Percentiles rank a stretch among this genome's conserved stretches.
These are phyloP conservation scores for Aspergillus bertholletiae DNA, from an alignment of 495 filamentous ascomycete species.

Conservation along the genomic window DNA sequence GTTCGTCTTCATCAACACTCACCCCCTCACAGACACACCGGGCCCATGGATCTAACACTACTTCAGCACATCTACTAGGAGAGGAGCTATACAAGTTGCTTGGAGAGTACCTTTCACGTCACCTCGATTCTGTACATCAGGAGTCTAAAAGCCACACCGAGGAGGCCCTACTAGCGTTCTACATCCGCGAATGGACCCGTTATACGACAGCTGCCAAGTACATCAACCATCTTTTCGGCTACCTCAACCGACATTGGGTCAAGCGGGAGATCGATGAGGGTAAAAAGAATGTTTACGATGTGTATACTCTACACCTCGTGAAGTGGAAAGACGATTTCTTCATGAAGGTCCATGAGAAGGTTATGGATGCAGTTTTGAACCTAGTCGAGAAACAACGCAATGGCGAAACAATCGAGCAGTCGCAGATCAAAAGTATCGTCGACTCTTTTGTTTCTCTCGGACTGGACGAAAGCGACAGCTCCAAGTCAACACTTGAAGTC, in stretches of 20 bases:
- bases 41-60: conserved; percentile 11
- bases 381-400: conserved; percentile 97
- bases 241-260: conserved; percentile 98
- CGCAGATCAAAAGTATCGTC: conserved; percentile 94
- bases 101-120: conserved; percentile 73
- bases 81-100: conserved; percentile 95
- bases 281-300: conserved; percentile 97
- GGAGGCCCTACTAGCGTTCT: conserved; percentile 89
- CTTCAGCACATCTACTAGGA: conserved; percentile 81
- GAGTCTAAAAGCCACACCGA: conserved; percentile 76
- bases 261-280: conserved; percentile 99
- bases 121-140: conserved; percentile 63
- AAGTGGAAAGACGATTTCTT: conserved; percentile 94
- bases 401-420: conserved; percentile 96
- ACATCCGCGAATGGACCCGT: conserved; percentile 93
- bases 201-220: conserved; percentile 95
- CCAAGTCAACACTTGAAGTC: conserved; percentile 91
- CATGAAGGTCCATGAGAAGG: conserved; percentile 70
- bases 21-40: not conserved
- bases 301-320: conserved; percentile 94
- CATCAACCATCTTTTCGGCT: conserved; percentile 94
- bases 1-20: conserved; percentile 41
- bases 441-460: conserved; percentile 96
- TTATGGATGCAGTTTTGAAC: conserved; percentile 93
- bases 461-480: conserved; percentile 87